A percentile compares a stretch with the other conserved stretches of the same genome.
phyloP scores from a whole-genome alignment of 495 filamentous ascomycete species.

The Aspergillus saccharolyticus region DNA sequence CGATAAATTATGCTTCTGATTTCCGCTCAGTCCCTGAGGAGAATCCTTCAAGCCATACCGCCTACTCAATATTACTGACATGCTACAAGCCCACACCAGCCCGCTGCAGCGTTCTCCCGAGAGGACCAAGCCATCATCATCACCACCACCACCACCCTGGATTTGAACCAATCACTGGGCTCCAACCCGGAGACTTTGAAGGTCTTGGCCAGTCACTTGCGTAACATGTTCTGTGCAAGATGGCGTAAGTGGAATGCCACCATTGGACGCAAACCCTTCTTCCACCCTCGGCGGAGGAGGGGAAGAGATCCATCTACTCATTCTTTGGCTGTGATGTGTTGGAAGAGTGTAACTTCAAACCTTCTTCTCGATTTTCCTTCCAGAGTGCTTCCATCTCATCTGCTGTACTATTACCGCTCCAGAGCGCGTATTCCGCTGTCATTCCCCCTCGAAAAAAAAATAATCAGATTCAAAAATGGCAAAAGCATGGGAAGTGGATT shows the following conservation, averaged over 20 bases:
- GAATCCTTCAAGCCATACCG: not conserved
- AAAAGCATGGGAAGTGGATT: not conserved
- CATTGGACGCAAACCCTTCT: not conserved
- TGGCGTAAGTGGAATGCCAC: conserved; percentile 8
- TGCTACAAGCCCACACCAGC: not conserved
- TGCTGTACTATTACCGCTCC: not conserved
- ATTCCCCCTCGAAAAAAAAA: not conserved
- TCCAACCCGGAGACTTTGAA: not conserved
- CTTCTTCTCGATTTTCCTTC: not conserved
- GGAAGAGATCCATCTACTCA: not conserved
- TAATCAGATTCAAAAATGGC: conserved; percentile 2
- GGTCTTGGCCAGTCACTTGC: conserved; percentile 7
- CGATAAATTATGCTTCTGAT: not conserved
- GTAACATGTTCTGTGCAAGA: conserved; percentile 5
- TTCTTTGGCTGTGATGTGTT: not conserved
- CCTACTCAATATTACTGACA: not conserved
- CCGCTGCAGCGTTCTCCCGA: conserved; percentile 8
- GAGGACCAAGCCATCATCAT: conserved; percentile 13
- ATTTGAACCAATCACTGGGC: conserved; percentile 4
- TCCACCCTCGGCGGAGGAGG: not conserved
- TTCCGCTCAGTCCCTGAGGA: conserved; percentile 1
- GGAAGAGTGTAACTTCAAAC: not conserved
- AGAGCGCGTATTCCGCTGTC: not conserved
- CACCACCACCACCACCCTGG: not conserved
- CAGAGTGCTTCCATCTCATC: not conserved